Conservation (phyloP, 371 early-diverging fungal species). For the Mucor indicus region DNA sequence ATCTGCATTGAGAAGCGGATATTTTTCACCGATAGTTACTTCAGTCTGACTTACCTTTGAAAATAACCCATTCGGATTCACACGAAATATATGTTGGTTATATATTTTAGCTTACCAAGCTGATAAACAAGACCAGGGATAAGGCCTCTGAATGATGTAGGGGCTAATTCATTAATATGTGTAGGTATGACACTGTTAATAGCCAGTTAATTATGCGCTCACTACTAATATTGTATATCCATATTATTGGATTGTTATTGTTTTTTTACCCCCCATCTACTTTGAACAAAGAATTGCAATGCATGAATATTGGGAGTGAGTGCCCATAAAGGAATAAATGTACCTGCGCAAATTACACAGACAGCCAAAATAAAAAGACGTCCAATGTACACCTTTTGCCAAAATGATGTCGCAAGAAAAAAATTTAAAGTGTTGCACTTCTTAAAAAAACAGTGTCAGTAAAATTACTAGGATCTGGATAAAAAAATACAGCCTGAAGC, state of each 20-base stretch:
- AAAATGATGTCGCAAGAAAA: conserved; percentile 3
- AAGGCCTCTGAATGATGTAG: conserved; percentile 60
- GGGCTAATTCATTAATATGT: conserved; percentile 67
- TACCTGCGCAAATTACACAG: conserved; percentile 50
- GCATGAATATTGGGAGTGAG: conserved; percentile 43
- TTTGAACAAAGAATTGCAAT: conserved; percentile 64
- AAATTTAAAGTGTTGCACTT: background rate
- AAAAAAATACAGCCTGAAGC: too few relatives aligned
- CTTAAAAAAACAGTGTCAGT: background rate
- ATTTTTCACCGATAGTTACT: conserved; percentile 57
- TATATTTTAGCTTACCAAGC: conserved; percentile 67
- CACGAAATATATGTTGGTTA: too few relatives aligned
- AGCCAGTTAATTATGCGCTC: too few relatives aligned
- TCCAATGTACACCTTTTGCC: too few relatives aligned
- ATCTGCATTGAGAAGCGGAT: conserved; percentile 31
- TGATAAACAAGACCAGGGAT: conserved; percentile 73
- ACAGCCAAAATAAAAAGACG: conserved; percentile 54
- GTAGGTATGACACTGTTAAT: conserved; percentile 61
- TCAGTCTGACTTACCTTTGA: conserved; percentile 70
- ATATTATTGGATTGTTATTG: background rate
- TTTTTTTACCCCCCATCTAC: conserved; percentile 56
- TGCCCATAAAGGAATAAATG: conserved; percentile 70
- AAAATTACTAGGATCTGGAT: conserved; percentile 5
- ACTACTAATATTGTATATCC: too few relatives aligned
- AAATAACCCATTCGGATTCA: too few relatives aligned